phyloP scores from a whole-genome alignment of 805 yeast species.

The Yueomyces sinensis region DNA sequence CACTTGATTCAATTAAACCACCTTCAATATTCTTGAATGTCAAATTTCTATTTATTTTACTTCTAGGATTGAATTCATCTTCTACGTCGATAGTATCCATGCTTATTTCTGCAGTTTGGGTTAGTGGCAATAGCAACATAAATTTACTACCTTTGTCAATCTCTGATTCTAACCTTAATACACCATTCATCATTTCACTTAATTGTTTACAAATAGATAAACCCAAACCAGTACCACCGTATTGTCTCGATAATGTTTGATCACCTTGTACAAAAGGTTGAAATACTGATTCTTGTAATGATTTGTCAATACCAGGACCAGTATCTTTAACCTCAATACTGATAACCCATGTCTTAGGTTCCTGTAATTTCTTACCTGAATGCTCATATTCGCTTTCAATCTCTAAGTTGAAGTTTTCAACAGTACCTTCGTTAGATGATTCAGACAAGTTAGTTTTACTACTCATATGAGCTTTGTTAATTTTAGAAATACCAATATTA shows the following conservation, averaged over 20 bases:
- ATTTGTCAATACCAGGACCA: constrained; percentile 87
- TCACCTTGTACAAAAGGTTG: constrained; percentile 98
- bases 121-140: constrained; percentile 63
- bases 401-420: no score
- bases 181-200: constrained; percentile 84
- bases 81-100: constrained; percentile 25
- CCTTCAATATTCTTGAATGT: constrained; percentile 21
- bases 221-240: constrained; percentile 95
- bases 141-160: constrained; percentile 81
- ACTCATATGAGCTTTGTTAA: not conserved
- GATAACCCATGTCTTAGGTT: constrained; percentile 27
- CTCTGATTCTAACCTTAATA: constrained; percentile 56
- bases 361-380: not conserved
- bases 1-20: not conserved
- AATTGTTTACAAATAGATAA: constrained; percentile 80
- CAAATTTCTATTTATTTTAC: not conserved
- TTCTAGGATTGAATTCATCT: constrained; percentile 24
- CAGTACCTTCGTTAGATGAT: not conserved
- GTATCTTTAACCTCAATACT: constrained; percentile 68
- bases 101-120: constrained; percentile 30
- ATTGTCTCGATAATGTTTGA: constrained; percentile 77
- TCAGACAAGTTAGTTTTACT: not conserved
- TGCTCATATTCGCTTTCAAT: no score
- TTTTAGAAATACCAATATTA: not conserved
- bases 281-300: constrained; percentile 71